These are phyloP conservation scores for Sphagnum magellanicum DNA, from an alignment of 228 moss, liverwort and hornwort genomes.

Conservation along the genomic window DNA sequence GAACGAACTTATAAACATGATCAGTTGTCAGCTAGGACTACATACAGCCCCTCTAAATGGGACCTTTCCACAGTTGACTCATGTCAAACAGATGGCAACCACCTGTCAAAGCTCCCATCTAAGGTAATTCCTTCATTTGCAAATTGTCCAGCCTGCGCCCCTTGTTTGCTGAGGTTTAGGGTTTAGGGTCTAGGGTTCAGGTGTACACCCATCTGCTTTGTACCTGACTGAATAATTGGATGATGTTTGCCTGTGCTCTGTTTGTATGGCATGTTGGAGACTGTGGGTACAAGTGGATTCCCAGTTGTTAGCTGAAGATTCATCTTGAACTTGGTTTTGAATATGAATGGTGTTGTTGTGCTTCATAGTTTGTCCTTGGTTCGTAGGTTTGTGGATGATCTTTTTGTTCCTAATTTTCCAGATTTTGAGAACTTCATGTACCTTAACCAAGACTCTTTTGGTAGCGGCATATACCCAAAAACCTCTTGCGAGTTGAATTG, in stretches of 20 bases:
- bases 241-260: too few species aligned
- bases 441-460: too few species aligned
- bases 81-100: slow-evolving; percentile 42
- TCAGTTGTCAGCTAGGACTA: slow-evolving; percentile 35
- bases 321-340: too few species aligned
- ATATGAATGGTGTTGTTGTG: too few species aligned
- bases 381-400: too few species aligned
- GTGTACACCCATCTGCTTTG: background rate
- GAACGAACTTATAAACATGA: slow-evolving; percentile 41
- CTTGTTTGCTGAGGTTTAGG: background rate
- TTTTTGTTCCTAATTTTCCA: too few species aligned
- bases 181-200: background rate
- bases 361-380: too few species aligned
- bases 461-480: too few species aligned
- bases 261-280: too few species aligned
- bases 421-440: too few species aligned
- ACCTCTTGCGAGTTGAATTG: too few species aligned
- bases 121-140: background rate
- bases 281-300: background rate
- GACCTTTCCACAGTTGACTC: slow-evolving; percentile 43
- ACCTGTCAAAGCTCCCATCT: slow-evolving; percentile 17
- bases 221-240: slow-evolving; percentile 18
- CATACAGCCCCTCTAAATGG: slow-evolving; percentile 41
- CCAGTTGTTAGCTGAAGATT: background rate
- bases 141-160: background rate